phyloP scores from a whole-genome alignment of 192 early-diverging fungal genomes.

The Piromyces sp. region DNA sequence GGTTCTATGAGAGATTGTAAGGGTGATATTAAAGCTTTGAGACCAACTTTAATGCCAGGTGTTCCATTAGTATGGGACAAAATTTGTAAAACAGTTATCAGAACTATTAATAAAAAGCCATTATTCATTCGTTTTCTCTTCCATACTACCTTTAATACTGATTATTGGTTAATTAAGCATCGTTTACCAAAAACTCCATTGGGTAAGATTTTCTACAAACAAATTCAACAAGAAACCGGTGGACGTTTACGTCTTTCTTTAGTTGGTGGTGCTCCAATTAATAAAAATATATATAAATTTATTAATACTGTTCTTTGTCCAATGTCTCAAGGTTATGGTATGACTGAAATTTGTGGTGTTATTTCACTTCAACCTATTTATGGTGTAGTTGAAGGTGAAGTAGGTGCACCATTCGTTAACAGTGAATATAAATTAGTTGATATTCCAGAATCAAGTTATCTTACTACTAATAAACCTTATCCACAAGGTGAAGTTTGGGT shows the following conservation, averaged over 20 bases:
- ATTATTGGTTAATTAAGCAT: slow-evolving; percentile 34
- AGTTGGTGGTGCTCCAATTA: slow-evolving; percentile 79
- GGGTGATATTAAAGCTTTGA: slow-evolving; percentile 49
- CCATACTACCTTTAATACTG: slow-evolving; percentile 51
- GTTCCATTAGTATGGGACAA: slow-evolving; percentile 66
- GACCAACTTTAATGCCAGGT: slow-evolving; percentile 55
- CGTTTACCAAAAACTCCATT: slow-evolving; percentile 45
- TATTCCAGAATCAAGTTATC: slow-evolving; percentile 43
- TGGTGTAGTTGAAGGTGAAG: slow-evolving; percentile 14
- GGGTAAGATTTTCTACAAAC: slow-evolving; percentile 64
- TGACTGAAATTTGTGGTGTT: slow-evolving; percentile 58
- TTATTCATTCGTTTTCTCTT: slow-evolving; percentile 53
- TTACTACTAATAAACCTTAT: slow-evolving; percentile 23
- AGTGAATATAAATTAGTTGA: slow-evolving; percentile 67
- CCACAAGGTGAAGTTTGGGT: slow-evolving; percentile 65
- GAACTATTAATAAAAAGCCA: slow-evolving; percentile 31
- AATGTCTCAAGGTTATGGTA: slow-evolving; percentile 76
- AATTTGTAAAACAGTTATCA: slow-evolving; percentile 66
- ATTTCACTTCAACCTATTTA: slow-evolving; percentile 10
- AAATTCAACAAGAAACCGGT: slow-evolving; percentile 66
- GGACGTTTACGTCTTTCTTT: slow-evolving; percentile 64
- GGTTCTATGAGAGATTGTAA: slow-evolving; percentile 39
- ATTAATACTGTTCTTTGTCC: slow-evolving; percentile 57
- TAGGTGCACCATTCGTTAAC: slow-evolving; percentile 59
- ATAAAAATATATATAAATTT: slow-evolving; percentile 66